These are phyloP conservation scores for Colletotrichum cordylinicola DNA, from an alignment of 2,329 filamentous ascomycete genomes.

Conservation along the genomic window DNA sequence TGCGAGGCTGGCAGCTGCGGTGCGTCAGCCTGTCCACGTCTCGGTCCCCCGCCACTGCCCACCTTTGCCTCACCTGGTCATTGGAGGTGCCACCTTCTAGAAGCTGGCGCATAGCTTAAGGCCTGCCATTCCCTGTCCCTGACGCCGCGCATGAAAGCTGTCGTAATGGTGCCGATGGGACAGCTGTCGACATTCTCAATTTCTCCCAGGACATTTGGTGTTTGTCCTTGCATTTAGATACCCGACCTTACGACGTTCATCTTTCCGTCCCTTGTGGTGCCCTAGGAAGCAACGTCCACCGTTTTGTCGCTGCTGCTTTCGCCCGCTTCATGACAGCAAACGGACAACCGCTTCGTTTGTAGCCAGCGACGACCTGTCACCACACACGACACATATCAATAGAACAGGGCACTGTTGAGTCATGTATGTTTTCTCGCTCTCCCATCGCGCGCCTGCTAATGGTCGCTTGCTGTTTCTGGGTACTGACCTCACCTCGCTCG, in stretches of 20 bases:
- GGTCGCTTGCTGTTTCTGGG: background rate
- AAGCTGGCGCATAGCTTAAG: background rate
- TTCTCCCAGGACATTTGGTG: background rate
- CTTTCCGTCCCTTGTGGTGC: background rate
- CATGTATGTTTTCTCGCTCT: background rate
- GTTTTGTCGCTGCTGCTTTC: background rate
- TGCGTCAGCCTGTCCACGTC: conserved; percentile 20
- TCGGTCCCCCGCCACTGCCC: conserved; percentile 11
- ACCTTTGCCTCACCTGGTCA: background rate
- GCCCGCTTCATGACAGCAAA: background rate
- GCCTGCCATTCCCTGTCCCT: background rate
- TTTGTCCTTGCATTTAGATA: conserved; percentile 4
- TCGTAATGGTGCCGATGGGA: conserved; percentile 1
- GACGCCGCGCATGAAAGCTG: conserved; percentile 12
- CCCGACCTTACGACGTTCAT: background rate
- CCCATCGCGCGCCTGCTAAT: background rate
- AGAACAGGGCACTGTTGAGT: background rate
- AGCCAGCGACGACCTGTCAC: background rate
- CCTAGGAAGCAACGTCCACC: background rate
- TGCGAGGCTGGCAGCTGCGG: conserved; percentile 12
- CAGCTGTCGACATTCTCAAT: background rate
- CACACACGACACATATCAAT: background rate
- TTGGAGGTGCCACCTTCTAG: background rate
- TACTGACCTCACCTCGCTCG: background rate
- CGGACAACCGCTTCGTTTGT: background rate